phyloP scores from a whole-genome alignment of 345 rosid species.

The Heritiera littoralis region DNA sequence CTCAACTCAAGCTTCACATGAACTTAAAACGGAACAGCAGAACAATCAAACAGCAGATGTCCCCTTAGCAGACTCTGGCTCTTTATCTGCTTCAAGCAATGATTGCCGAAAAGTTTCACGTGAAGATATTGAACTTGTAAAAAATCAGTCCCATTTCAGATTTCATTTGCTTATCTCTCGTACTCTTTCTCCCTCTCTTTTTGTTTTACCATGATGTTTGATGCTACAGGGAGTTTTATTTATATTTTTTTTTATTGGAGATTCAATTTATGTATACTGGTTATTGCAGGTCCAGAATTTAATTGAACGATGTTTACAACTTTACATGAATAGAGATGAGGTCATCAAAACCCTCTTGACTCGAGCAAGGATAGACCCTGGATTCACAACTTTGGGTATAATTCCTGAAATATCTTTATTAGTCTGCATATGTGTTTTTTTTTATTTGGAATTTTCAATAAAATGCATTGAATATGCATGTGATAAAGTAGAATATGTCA shows the following conservation, averaged over 20 bases:
- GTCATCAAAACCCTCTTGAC: slow-evolving; percentile 72
- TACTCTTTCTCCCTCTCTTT: not conserved
- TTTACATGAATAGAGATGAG: slow-evolving; percentile 79
- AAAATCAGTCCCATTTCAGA: slow-evolving; percentile 4
- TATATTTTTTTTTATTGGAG: not conserved
- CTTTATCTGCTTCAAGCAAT: slow-evolving; percentile 85
- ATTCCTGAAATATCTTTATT: slow-evolving; percentile 6
- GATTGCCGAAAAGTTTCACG: slow-evolving; percentile 90
- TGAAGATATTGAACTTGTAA: slow-evolving; percentile 93
- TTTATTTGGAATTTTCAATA: not conserved
- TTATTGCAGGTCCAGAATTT: slow-evolving; percentile 72
- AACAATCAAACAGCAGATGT: slow-evolving; percentile 63
- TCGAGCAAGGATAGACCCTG: slow-evolving; percentile 84
- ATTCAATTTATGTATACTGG: slow-evolving; percentile 19
- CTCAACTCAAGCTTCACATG: slow-evolving; percentile 68
- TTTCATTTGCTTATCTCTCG: not conserved
- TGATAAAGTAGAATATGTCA: not conserved
- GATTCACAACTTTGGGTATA: slow-evolving; percentile 71
- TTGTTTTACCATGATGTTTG: not conserved
- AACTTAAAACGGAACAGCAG: slow-evolving; percentile 71
- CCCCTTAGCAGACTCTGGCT: slow-evolving; percentile 78
- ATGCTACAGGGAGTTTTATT: not conserved
- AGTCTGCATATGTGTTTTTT: not conserved
- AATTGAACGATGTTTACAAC: slow-evolving; percentile 73
- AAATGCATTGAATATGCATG: slow-evolving; percentile 4